Evolutionary conservation across 2,329 filamentous ascomycete species (phyloP), one percentile per base, ranked within the genome.

Genomic region (Trichoderma lentiforme): DNA sequence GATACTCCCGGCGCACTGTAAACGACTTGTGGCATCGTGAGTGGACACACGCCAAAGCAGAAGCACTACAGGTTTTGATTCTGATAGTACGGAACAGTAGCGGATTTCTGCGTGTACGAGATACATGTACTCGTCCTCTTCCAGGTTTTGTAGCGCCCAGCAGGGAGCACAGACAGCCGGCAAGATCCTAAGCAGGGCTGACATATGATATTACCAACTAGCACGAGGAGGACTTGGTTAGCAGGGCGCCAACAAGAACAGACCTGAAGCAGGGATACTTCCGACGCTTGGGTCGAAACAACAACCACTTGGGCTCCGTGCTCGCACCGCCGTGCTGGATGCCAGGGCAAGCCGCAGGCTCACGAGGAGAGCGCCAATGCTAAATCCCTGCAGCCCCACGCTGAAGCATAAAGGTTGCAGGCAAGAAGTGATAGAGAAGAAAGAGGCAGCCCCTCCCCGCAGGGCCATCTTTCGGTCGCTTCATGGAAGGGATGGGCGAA

Each of bases 401-500:
- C 18, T 58, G 26, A 34, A 70, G 57, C 39, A 36, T 47, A 69
- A 60, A 69, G 56, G 56, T 60, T 47, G 65, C 53, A 60, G 65
- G 6, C 36, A 15, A 61, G n/a, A 69, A 36, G 28, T 26, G 24
- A 47, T 26, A 47, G 53, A 36, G 15, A 39, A 51, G 30, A 51
- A 51, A 64, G 43, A 61, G 39, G 24, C 21, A 69, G 34, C 11
- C 43, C 39, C 51, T 18, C 36, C 66, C 53, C 30, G 39, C 57
- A 30, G 66, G 57, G 39, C 66, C 66, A 69, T 36, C 51, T 60
- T 51, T 60, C 18, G 57, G 66, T 70, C 30, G 67, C 57, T 56
- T 63, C 53, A 75, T 78, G 72, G 78, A 79, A 78, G 77, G 74
- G 79, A 78, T 76, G 76, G 76, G 75, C 77, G 77, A 78, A 80